These are phyloP conservation scores for Xerocomus cyaneibrunnescens DNA, from an alignment of 1,284 basidiomycete species.

Conservation along the genomic window DNA sequence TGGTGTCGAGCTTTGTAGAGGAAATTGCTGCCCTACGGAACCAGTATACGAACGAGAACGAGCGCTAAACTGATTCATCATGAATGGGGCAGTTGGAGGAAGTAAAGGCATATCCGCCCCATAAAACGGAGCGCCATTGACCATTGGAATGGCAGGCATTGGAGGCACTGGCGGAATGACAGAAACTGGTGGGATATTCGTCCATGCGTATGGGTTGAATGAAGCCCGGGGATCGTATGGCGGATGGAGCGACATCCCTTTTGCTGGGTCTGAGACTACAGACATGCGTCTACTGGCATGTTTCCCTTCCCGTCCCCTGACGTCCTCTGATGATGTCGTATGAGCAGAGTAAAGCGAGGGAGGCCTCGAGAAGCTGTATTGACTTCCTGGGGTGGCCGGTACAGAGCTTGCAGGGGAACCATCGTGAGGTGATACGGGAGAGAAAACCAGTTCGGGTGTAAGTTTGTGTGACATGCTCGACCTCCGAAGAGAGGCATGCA, in stretches of 20 bases:
- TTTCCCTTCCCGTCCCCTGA: conserved; percentile 41
- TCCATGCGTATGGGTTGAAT: conserved; percentile 40
- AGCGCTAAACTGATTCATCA: conserved; percentile 55
- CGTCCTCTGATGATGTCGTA: conserved; percentile 57
- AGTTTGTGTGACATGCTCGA: conserved; percentile 44
- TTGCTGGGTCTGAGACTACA: conserved; percentile 39
- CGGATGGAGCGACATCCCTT: conserved; percentile 36
- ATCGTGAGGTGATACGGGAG: conserved; percentile 32
- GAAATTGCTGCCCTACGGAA: conserved; percentile 22
- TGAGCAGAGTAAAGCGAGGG: conserved; percentile 48
- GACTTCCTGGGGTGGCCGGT: conserved; percentile 33
- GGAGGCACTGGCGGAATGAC: conserved; percentile 30
- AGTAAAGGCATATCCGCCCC: conserved; percentile 61
- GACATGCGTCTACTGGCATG: conserved; percentile 46
- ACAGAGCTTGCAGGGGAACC: conserved; percentile 52
- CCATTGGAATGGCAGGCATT: conserved; percentile 26
- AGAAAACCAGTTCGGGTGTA: conserved; percentile 41
- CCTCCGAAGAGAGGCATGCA: conserved; percentile 20
- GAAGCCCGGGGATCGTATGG: conserved; percentile 35
- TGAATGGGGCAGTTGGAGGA: conserved; percentile 73
- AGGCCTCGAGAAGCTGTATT: conserved; percentile 46
- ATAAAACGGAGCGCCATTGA: conserved; percentile 38
- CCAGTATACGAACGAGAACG: conserved; percentile 25
- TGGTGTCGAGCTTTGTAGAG: conserved; percentile 20
- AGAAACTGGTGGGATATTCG: conserved; percentile 30